Percentiles rank a stretch among this genome's conserved stretches.
phyloP scores from a whole-genome alignment of 495 filamentous ascomycete genomes.

The Penicillium bialowiezense region DNA sequence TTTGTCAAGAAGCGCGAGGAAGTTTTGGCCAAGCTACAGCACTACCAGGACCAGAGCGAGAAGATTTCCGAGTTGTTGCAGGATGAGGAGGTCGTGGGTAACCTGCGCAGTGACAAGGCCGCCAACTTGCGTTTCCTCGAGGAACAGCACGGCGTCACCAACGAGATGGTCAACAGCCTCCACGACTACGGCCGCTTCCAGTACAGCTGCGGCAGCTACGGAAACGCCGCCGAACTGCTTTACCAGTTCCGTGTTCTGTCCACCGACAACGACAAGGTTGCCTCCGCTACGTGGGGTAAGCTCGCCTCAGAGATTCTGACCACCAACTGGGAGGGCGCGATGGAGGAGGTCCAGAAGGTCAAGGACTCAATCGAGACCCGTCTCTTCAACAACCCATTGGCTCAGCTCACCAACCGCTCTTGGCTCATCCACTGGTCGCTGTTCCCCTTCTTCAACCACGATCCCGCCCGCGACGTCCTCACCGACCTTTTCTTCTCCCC shows the following conservation, averaged over 20 bases:
- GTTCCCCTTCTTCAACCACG: conserved; percentile 98
- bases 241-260: conserved; percentile 97
- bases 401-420: conserved; percentile 89
- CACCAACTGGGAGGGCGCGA: conserved; percentile 90
- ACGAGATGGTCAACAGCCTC: conserved; percentile 90
- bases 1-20: conserved; percentile 84
- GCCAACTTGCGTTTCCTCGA: conserved; percentile 95
- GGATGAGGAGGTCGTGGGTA: conserved; percentile 81
- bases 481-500: conserved; percentile 96
- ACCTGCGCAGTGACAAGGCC: conserved; percentile 90
- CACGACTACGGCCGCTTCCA: conserved; percentile 94
- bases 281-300: conserved; percentile 94
- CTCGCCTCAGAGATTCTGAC: conserved; percentile 90
- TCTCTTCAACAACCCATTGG: conserved; percentile 92
- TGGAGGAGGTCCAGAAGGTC: conserved; percentile 92
- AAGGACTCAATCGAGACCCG: conserved; percentile 89
- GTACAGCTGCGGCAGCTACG: conserved; percentile 94
- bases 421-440: conserved; percentile 98
- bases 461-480: conserved; percentile 81
- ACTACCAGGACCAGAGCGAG: conserved; percentile 77
- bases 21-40: conserved; percentile 75
- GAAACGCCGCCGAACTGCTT: conserved; percentile 78
- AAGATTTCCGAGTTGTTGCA: conserved; percentile 82
- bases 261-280: conserved; percentile 95
- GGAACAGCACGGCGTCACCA: conserved; percentile 88